These are phyloP conservation scores for Phyllostachys edulis DNA, from an alignment of 176 grass and related monocot genomes.

Conservation along the genomic window DNA sequence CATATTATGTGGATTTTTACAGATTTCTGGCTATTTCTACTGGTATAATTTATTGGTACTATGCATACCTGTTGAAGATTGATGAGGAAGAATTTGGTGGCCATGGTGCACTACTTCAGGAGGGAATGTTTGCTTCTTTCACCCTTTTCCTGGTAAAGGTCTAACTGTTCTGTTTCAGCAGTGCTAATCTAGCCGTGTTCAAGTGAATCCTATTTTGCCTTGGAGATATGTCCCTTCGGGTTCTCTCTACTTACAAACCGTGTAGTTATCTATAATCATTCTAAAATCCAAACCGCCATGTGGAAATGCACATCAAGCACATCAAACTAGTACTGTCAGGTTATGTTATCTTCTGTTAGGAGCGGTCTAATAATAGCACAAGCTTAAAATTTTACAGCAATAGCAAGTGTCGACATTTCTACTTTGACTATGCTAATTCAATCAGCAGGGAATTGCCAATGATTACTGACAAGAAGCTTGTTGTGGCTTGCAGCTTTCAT, in stretches of 20 bases:
- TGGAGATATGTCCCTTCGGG: neutral
- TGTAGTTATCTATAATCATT: neutral
- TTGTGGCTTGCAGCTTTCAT: conserved; percentile 67
- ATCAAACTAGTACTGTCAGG: neutral
- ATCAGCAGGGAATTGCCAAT: neutral
- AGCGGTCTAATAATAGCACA: neutral
- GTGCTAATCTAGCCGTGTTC: neutral
- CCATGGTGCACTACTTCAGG: conserved; percentile 79
- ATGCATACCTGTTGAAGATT: conserved; percentile 70
- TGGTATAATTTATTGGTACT: conserved; percentile 82
- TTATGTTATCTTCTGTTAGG: neutral
- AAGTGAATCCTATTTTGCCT: neutral
- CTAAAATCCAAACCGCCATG: neutral
- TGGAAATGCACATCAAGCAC: neutral
- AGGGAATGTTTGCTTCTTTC: conserved; percentile 93
- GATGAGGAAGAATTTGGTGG: conserved; percentile 96
- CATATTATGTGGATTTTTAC: neutral
- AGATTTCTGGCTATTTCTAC: conserved; percentile 84
- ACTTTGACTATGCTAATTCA: neutral
- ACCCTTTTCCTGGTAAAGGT: conserved; percentile 85
- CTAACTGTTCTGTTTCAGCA: neutral
- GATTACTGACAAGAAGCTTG: neutral
- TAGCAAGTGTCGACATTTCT: neutral
- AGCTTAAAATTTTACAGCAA: neutral
- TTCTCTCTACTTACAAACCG: neutral